phyloP scores from a whole-genome alignment of 495 filamentous ascomycete genomes.

The Glonium stellatum region DNA sequence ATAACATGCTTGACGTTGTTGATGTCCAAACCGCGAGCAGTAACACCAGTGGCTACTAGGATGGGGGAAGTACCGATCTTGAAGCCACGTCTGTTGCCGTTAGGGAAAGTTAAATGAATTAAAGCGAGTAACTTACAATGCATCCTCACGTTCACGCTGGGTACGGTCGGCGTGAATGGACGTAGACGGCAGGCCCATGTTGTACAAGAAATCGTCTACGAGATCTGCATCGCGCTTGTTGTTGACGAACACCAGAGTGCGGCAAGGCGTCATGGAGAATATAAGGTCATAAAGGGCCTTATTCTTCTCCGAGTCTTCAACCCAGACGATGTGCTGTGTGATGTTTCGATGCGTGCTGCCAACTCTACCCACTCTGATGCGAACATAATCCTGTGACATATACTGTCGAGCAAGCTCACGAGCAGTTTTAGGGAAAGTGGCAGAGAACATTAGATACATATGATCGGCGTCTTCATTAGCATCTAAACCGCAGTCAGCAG shows the following conservation, averaged over 20 bases:
- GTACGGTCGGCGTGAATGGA: slow-evolving; percentile 84
- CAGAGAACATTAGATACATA: slow-evolving; percentile 88
- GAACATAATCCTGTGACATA: slow-evolving; percentile 63
- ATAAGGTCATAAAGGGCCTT: slow-evolving; percentile 67
- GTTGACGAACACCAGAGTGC: slow-evolving; percentile 93
- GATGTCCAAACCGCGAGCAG: slow-evolving; percentile 87
- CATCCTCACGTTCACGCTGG: slow-evolving; percentile 88
- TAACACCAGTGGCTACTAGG: slow-evolving; percentile 75
- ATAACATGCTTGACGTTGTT: slow-evolving; percentile 81
- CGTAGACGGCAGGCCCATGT: slow-evolving; percentile 67
- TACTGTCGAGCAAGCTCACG: slow-evolving; percentile 69
- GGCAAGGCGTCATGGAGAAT: slow-evolving; percentile 54
- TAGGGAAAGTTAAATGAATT: slow-evolving; percentile 19
- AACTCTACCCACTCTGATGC: slow-evolving; percentile 75
- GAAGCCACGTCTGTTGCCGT: slow-evolving; percentile 60
- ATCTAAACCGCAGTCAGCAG: slow-evolving; percentile 27
- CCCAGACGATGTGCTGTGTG: slow-evolving; percentile 61
- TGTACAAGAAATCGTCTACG: slow-evolving; percentile 81
- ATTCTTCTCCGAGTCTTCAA: slow-evolving; percentile 57
- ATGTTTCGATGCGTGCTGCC: slow-evolving; percentile 76
- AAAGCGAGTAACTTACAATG: slow-evolving; percentile 52
- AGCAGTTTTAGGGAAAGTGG: slow-evolving; percentile 75
- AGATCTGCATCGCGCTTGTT: slow-evolving; percentile 65
- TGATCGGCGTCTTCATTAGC: slow-evolving; percentile 74
- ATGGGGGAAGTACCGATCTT: slow-evolving; percentile 65